Evolutionary conservation across 345 rosid species (phyloP).

Genomic region (Salix viminalis): DNA sequence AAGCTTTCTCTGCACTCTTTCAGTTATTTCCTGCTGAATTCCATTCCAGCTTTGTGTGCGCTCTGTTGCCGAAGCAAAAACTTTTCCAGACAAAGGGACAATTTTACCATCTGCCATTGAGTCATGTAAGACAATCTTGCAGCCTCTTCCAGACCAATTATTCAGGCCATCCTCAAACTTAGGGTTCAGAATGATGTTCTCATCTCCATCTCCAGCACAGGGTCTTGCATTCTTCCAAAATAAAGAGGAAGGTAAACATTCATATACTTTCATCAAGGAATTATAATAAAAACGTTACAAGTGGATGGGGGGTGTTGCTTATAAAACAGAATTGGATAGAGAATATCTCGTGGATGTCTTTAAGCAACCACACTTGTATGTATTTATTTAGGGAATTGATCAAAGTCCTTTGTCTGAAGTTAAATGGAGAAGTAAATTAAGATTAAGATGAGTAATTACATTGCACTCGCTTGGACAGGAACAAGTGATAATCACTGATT

Average conservation of each 20-base stretch:
- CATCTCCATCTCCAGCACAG: constrained; percentile 35
- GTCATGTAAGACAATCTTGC: constrained; percentile 68
- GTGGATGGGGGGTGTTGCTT: background rate
- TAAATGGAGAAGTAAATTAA: background rate
- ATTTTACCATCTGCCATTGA: constrained; percentile 73
- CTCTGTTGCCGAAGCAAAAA: constrained; percentile 70
- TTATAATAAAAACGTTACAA: too few species aligned
- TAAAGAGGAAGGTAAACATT: background rate
- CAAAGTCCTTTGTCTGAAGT: background rate
- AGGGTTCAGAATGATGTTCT: constrained; percentile 64
- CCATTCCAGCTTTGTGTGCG: constrained; percentile 91
- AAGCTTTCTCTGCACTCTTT: constrained; percentile 64
- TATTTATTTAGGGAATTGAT: background rate
- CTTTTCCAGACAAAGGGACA: constrained; percentile 61
- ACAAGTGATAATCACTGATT: constrained; percentile 59
- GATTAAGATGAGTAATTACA: constrained; percentile 39
- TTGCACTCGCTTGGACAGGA: constrained; percentile 32
- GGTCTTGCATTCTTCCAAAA: constrained; percentile 4
- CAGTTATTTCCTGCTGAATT: constrained; percentile 82
- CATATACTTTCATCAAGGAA: background rate
- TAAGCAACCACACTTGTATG: background rate
- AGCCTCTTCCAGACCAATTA: constrained; percentile 95
- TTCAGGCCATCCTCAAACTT: constrained; percentile 69
- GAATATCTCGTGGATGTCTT: background rate
- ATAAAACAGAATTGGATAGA: background rate